phyloP scores from a whole-genome alignment of 2,329 filamentous ascomycete species.

The Colletotrichum falcatum region DNA sequence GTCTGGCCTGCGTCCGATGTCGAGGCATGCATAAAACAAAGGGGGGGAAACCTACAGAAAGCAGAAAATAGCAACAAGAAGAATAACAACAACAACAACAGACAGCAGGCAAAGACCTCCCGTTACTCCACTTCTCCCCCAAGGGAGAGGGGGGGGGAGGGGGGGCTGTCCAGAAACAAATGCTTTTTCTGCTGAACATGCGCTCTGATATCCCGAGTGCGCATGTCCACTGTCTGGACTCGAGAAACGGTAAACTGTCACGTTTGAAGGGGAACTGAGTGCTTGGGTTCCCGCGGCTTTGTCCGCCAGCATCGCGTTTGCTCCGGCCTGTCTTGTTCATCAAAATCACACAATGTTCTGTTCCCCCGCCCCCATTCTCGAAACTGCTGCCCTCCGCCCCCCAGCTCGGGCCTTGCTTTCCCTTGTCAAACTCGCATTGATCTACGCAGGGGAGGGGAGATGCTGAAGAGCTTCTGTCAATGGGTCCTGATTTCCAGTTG shows the following conservation, averaged over 20 bases:
- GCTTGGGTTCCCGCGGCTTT: not conserved
- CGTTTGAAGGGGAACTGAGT: not conserved
- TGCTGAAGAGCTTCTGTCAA: not conserved
- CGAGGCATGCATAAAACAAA: not conserved
- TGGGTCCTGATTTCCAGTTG: not conserved
- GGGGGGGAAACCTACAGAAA: not conserved
- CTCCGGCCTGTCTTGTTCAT: not conserved
- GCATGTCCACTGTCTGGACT: not conserved
- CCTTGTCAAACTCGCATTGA: constrained; percentile 20
- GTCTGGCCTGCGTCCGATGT: not conserved
- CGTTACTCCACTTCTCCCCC: not conserved
- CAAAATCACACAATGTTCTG: no score
- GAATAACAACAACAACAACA: no score
- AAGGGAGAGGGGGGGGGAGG: not conserved
- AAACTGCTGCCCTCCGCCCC: not conserved
- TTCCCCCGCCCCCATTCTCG: no score
- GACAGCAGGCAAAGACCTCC: not conserved
- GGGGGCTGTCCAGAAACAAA: no score
- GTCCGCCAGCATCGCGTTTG: not conserved
- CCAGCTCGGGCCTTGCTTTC: not conserved
- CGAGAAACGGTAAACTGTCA: not conserved
- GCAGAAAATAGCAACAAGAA: no score
- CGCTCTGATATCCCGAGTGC: not conserved
- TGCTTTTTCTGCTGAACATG: not conserved
- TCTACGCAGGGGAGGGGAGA: constrained; percentile 13